phyloP scores from a whole-genome alignment of 345 rosid species.

The Lagerstroemia speciosa region DNA sequence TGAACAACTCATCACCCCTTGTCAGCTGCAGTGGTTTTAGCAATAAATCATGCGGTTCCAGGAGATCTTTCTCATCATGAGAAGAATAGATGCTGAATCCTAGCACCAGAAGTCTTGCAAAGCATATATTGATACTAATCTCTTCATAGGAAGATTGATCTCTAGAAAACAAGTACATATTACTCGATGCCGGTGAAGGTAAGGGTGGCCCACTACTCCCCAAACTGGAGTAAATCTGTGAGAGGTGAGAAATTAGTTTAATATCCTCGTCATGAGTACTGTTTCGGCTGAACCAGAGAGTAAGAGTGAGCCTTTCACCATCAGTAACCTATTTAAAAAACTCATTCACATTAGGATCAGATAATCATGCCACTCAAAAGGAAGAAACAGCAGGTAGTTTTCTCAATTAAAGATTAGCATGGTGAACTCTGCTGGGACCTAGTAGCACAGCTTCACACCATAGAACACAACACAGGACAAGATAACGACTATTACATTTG shows the following conservation, averaged over 20 bases:
- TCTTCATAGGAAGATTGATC: constrained; percentile 29
- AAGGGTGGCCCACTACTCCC: constrained; percentile 15
- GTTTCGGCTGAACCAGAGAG: constrained; percentile 85
- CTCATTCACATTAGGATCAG: background rate
- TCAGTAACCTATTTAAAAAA: constrained; percentile 37
- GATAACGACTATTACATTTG: no score
- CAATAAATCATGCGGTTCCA: constrained; percentile 36
- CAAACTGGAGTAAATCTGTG: constrained; percentile 17
- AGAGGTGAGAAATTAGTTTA: constrained; percentile 61
- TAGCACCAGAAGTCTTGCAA: constrained; percentile 51
- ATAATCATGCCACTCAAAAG: background rate
- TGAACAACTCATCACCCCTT: constrained; percentile 38
- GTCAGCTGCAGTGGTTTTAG: constrained; percentile 46
- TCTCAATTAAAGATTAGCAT: background rate
- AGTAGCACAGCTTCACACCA: background rate
- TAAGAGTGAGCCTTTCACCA: constrained; percentile 87
- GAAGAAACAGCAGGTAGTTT: background rate
- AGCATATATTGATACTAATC: constrained; percentile 56
- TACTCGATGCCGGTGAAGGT: constrained; percentile 60
- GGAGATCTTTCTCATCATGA: constrained; percentile 15
- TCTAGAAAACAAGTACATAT: constrained; percentile 72
- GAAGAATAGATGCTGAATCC: constrained; percentile 47
- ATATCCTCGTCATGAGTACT: constrained; percentile 73
- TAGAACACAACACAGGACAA: background rate
- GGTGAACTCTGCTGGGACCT: background rate